Conservation (phyloP, 768 basidiomycete genomes). For the Boletus rubescentipes region DNA sequence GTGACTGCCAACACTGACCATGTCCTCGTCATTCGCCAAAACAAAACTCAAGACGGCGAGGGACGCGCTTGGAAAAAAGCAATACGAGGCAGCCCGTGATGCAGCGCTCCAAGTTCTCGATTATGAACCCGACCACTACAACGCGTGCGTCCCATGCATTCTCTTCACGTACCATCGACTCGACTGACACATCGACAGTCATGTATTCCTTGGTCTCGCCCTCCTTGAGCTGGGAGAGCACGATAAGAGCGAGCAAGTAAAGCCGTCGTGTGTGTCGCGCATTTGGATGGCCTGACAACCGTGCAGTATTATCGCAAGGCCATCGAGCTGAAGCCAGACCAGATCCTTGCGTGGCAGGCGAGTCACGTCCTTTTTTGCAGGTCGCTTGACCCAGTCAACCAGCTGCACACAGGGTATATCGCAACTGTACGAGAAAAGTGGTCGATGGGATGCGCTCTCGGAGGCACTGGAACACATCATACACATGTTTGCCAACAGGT, state of each 20-base stretch:
- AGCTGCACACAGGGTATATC: conserved; percentile 56
- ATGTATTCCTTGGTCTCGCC: conserved; percentile 84
- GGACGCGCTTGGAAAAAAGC: conserved; percentile 73
- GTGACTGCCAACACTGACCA: conserved; percentile 4
- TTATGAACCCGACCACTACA: conserved; percentile 81
- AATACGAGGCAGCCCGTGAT: conserved; percentile 65
- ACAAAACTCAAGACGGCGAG: conserved; percentile 76
- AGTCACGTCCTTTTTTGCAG: conserved; percentile 15
- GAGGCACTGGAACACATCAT: conserved; percentile 57
- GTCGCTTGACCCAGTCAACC: conserved; percentile 8
- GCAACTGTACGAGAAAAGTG: conserved; percentile 65
- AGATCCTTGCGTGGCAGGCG: conserved; percentile 85
- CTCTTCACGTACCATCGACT: background rate
- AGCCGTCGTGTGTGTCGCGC: conserved; percentile 16
- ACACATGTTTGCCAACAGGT: conserved; percentile 60
- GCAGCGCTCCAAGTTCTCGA: conserved; percentile 66
- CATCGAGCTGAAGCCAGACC: conserved; percentile 62
- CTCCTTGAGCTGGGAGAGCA: conserved; percentile 69
- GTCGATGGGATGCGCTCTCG: conserved; percentile 57
- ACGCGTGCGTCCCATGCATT: conserved; percentile 59
- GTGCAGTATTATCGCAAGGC: conserved; percentile 77
- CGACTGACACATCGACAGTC: conserved; percentile 42
- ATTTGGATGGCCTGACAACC: conserved; percentile 17
- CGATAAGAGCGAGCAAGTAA: conserved; percentile 85
- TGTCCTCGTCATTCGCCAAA: conserved; percentile 52